Base-by-base conservation (phyloP, 345 rosid species). In the Acer negundo region DNA sequence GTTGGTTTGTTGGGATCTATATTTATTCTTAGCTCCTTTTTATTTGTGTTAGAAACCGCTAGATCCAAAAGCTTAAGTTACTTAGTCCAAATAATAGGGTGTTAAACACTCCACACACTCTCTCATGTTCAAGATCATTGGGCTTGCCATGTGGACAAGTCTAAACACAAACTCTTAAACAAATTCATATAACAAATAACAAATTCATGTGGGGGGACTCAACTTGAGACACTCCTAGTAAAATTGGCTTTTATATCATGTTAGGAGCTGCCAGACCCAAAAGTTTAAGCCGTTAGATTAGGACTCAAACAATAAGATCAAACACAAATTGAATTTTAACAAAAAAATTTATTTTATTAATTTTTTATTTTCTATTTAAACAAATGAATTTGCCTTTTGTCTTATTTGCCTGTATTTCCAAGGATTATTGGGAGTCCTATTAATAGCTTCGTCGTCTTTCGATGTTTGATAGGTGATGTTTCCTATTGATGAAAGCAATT, bases 401-500 rank as follows among this genome's bases (percentile, higher is more conserved):
- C 28, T 24, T 40, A 15, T 71, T 19, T 67, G 69, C 49, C 67
- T 28, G 12, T 66, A 47, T 65, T 77, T 73, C 17, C 28, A 24
- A 49, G 64, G 38, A 31, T 31, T 73, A 66, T 64, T 76, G 73
- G 40, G 19, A 40, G 47, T 59, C 38, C 62, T 65, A 56, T 62
- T 74, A 31, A 35, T 59, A 24, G 15, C 62, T 23, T 46, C 58
- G 42, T 66, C 47, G 10, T 70, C 44, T 61, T 69, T 71, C 70
- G 59, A 26, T 62, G 20, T 67, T 75, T 76, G 82, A 75, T 79
- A 96, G 98, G 94, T 91, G 80, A 87, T 85, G 19, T 84, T 84
- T 78, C 90, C 89, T 67, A 75, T 80, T 70, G 90, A 87, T 84
- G 90, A 82, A 80, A 86, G 79, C 81, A 80, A 88, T 73, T 89